Evolutionary conservation across 2,329 filamentous ascomycete species (phyloP).

Genomic region (Zymoseptoria crescenta): DNA sequence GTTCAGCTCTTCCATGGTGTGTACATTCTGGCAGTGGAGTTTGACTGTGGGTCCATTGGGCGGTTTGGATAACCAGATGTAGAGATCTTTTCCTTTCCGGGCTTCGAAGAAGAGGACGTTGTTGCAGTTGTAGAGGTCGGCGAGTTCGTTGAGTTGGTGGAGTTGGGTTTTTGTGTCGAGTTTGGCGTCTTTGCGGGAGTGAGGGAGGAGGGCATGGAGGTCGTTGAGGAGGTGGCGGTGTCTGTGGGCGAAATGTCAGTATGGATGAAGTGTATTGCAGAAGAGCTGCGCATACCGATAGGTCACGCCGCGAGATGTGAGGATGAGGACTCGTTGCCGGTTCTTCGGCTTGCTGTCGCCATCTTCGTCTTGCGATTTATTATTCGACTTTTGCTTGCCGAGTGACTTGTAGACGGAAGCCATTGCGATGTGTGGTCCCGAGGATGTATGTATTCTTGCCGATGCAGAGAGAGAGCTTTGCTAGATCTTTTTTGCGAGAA

Average conservation of each 20-base stretch:
- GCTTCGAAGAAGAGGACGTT: slow-evolving; percentile 94
- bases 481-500: neutral
- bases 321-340: slow-evolving; percentile 65
- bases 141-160: slow-evolving; percentile 68
- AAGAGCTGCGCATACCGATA: slow-evolving; percentile 51
- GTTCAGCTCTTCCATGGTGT: slow-evolving; percentile 94
- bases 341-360: slow-evolving; percentile 31
- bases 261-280: neutral
- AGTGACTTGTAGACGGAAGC: slow-evolving; percentile 51
- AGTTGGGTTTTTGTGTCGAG: slow-evolving; percentile 91
- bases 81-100: slow-evolving; percentile 87
- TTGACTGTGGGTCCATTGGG: slow-evolving; percentile 73
- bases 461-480: neutral
- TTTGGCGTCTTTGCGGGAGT: slow-evolving; percentile 90
- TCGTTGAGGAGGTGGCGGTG: slow-evolving; percentile 92
- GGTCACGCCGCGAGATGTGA: slow-evolving; percentile 88
- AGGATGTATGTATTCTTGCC: neutral
- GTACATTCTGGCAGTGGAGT: slow-evolving; percentile 67
- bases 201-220: slow-evolving; percentile 78
- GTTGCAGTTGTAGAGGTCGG: slow-evolving; percentile 83
- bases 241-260: slow-evolving; percentile 40
- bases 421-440: slow-evolving; percentile 33
- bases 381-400: slow-evolving; percentile 35
- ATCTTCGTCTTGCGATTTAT: slow-evolving; percentile 23
- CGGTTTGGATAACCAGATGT: slow-evolving; percentile 85